phyloP scores from a whole-genome alignment of 2,329 filamentous ascomycete genomes.

The Diaporthe velutina region DNA sequence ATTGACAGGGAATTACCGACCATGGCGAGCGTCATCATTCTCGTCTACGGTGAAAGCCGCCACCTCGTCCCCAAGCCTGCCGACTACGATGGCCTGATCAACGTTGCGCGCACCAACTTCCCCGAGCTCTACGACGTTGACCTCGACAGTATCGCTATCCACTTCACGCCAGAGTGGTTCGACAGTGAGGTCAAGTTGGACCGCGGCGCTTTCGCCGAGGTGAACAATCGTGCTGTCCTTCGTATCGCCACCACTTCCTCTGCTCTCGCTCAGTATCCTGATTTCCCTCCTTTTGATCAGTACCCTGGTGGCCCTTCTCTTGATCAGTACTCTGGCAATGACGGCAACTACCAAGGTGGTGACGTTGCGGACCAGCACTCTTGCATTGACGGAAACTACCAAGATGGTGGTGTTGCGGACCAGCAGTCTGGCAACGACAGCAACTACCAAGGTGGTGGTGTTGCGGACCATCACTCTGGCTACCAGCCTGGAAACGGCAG shows the following conservation, averaged over 20 bases:
- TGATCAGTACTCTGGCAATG: too few species aligned
- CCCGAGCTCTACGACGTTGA: accelerated
- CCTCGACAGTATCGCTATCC: background rate
- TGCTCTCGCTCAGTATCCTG: background rate
- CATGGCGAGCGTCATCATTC: background rate
- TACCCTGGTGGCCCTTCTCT: too few species aligned
- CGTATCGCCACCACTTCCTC: background rate
- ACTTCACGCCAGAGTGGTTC: background rate
- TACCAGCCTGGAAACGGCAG: too few species aligned
- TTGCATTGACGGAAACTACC: too few species aligned
- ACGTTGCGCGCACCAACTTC: background rate
- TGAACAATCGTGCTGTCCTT: background rate
- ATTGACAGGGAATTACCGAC: background rate
- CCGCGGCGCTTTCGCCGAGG: background rate
- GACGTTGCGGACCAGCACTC: too few species aligned
- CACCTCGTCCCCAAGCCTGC: background rate
- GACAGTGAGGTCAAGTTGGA: background rate
- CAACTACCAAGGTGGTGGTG: background rate
- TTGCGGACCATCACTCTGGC: too few species aligned
- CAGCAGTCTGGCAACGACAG: too few species aligned
- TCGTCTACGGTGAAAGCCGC: background rate
- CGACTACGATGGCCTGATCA: background rate
- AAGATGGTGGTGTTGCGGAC: too few species aligned
- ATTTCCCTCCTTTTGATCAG: too few species aligned
- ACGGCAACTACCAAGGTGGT: too few species aligned